Base-by-base conservation (phyloP, 2,329 filamentous ascomycete genomes). In the Clonostachys chloroleuca region DNA sequence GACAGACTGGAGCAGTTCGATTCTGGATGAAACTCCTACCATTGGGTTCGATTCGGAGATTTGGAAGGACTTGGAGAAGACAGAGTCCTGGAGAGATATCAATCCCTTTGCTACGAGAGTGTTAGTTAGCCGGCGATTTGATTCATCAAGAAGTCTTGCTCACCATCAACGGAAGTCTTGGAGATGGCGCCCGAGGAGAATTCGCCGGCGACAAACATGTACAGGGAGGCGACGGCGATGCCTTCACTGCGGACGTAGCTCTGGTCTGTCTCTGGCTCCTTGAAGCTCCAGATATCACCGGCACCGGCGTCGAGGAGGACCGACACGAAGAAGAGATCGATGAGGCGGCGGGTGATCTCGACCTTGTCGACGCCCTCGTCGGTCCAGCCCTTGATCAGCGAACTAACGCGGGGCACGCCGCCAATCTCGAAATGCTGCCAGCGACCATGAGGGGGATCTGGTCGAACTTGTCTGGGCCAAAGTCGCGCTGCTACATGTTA, bases 351-450 rank as follows among this genome's bases (percentile, higher is more conserved):
- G 0, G 75, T 74, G 5, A 70, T 58, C 50, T 81, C 78, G 1
- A 61, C 51, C 2, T 67, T 63, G 45, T 80, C 73, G 37, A 60
- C 58, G 2, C 61, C 62, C 1, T 66, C 61, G 3, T 55, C 57
- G 3, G 71, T 61, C 78, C 77, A 79, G 40, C 66, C 57, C 20
- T 67, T 56, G 4, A 77, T 60, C 4, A 80, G 57, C 7, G 65
- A 57, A 7, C 66, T 61, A 8, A 81, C 61, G 34, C 80, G 76
- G 37, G 72, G 64, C 30, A 77, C 63, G 13, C 69, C 70, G 10
- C 80, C 80, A 37, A 81, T 73, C 13, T 82, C 75, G 52, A 84
- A 84, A 61, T 84, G 81, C 56, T 84, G 81, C 76, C 81, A 84
- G 40, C 81, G 72, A 9, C 73, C 80, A 51, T 81, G 77, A 10